These are phyloP conservation scores for Tetrapyrgos nigripes DNA, from an alignment of 1,284 basidiomycete species.

Conservation along the genomic window DNA sequence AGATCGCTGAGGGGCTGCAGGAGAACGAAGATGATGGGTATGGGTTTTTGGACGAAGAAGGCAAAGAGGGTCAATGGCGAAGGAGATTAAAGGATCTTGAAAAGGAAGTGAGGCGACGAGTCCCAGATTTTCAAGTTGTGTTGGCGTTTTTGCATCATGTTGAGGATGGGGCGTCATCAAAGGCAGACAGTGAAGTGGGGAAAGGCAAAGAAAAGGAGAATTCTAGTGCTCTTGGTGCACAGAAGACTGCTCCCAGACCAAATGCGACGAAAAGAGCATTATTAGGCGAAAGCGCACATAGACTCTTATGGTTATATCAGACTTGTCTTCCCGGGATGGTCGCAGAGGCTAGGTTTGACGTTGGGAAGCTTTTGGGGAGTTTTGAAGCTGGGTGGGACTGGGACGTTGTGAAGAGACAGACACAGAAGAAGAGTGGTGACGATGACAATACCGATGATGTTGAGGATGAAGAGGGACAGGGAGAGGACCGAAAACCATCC, in stretches of 20 bases:
- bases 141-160: slow-evolving; percentile 75
- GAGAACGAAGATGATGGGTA: slow-evolving; percentile 53
- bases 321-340: slow-evolving; percentile 75
- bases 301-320: slow-evolving; percentile 88
- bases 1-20: slow-evolving; percentile 62
- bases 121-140: slow-evolving; percentile 87
- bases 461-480: slow-evolving; percentile 21
- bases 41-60: neutral
- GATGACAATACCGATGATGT: slow-evolving; percentile 6
- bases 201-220: slow-evolving; percentile 16
- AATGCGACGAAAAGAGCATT: slow-evolving; percentile 57
- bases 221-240: slow-evolving; percentile 22
- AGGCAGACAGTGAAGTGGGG: neutral
- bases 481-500: slow-evolving; percentile 24
- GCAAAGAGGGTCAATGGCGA: slow-evolving; percentile 70
- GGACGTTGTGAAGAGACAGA: too few relatives aligned
- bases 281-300: slow-evolving; percentile 78
- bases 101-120: slow-evolving; percentile 74
- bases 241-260: slow-evolving; percentile 17
- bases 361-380: slow-evolving; percentile 47
- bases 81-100: slow-evolving; percentile 69
- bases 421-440: too few relatives aligned
- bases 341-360: slow-evolving; percentile 84
- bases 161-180: slow-evolving; percentile 7
- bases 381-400: slow-evolving; percentile 64